phyloP scores from a whole-genome alignment of 2,329 filamentous ascomycete species.

The Biscogniauxia mediterranea region DNA sequence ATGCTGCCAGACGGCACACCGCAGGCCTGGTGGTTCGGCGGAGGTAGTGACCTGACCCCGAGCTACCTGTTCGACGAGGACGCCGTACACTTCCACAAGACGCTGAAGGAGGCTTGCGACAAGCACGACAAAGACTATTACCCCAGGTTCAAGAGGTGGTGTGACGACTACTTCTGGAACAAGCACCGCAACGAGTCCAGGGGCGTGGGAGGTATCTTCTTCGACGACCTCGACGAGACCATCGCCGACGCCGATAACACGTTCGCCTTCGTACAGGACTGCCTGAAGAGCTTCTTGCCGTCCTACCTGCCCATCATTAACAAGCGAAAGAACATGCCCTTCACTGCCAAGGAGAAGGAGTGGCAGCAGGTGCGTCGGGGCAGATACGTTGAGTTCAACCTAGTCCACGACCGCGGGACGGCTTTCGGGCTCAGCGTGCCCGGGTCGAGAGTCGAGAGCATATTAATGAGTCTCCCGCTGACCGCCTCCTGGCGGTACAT shows the following conservation, averaged over 20 bases:
- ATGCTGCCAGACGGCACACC: constrained; percentile 76
- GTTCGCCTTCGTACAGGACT: constrained; percentile 86
- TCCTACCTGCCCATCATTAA: constrained; percentile 88
- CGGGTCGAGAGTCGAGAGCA: constrained; percentile 89
- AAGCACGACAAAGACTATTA: constrained; percentile 91
- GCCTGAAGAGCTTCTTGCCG: constrained; percentile 82
- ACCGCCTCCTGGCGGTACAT: constrained; percentile 96
- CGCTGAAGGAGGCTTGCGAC: constrained; percentile 90
- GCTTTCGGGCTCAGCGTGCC: constrained; percentile 93
- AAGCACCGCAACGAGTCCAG: constrained; percentile 86
- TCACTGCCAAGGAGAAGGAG: constrained; percentile 79
- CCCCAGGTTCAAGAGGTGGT: constrained; percentile 95
- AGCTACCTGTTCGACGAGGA: constrained; percentile 96
- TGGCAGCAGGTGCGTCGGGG: constrained; percentile 96
- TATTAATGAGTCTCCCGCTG: constrained; percentile 92
- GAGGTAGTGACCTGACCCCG: constrained; percentile 90
- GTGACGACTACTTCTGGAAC: constrained; percentile 94
- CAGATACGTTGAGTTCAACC: constrained; percentile 98
- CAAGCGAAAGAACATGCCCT: constrained; percentile 88
- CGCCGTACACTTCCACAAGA: constrained; percentile 92
- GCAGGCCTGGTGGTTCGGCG: constrained; percentile 97
- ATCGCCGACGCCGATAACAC: constrained; percentile 86
- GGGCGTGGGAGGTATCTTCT: constrained; percentile 95
- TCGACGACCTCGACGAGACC: constrained; percentile 88
- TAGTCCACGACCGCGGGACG: constrained; percentile 94